Base-by-base conservation (phyloP, 139 green algal species). In the Gonium pectorale region DNA sequence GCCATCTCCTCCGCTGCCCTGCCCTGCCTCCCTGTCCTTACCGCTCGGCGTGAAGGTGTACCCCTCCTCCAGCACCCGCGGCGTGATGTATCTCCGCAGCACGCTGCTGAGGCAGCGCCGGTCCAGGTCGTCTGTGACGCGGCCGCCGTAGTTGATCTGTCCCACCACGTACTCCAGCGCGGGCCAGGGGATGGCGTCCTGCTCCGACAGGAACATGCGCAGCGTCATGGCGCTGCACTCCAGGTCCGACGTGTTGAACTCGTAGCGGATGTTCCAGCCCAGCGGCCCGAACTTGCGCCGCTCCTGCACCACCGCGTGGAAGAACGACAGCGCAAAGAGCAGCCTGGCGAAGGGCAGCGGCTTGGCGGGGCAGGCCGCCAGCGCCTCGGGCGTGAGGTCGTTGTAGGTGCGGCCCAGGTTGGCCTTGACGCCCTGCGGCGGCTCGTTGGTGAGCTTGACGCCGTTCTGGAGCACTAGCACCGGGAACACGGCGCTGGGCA, bases 211-310 rank as follows among this genome's bases (percentile, higher is more conserved):
- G 89, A 97, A 96, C 88, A 95, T 96, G 37, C 84, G 84, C 75
- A 98, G 79, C 41, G 91, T 95, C 80, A 90, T 92, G 71, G 93
- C 90, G 67, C 80, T 90, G 90, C 95, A 97, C 83, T 98, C 95
- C 70, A 98, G 69, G 90, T 98, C 95, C 29, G 73, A 86, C 21
- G 91, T 90, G 90, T 94, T 97, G 91, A 98, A 98, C 38, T 95
- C 94, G 83, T 98, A 98, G 49, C 88, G 64, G 74, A 96, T 96
- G 90, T 98, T 98, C 95, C 95, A 98, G 7, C 95, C 95, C 27
- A 97, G 88, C 26, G 93, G 91, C 19, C 95, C 95, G 86, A 98
- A 98, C 91, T 97, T 97, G 63, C 94, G 86, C 24, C 95, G 90
- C 86, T 98, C 94, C 91, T 97, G 89, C 38, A 97, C 77, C 22